Base-by-base conservation (phyloP, 2,329 filamentous ascomycete species). In the Orbilia ellipsospora region DNA sequence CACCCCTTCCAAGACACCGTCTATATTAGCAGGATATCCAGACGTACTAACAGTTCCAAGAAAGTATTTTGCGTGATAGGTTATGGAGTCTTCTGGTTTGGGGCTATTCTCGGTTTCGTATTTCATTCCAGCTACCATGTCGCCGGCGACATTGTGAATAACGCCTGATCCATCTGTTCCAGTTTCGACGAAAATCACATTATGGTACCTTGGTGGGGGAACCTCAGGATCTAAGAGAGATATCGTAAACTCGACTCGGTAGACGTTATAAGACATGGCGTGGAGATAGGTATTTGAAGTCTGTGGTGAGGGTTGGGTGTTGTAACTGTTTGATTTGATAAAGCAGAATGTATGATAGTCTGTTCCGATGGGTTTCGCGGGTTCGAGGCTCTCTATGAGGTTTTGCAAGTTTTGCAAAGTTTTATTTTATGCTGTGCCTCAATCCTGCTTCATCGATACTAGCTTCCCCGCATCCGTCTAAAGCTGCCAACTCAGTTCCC, bases 181-280 rank as follows among this genome's bases (percentile, higher is more conserved):
- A 10, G 67, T 72, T 54, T 65, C 54, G 23, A 72, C 55, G 44
- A 72, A 72, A 2, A 72, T 72, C 5, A 20, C 36, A 8, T 72
- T 72, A n/a, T 72, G 67, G 31, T 64, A 72, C n/a, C 67, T 40
- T 5, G 60, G 67, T 10, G 40, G 44, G 16, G 67, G 67, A 44
- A 72, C 59, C 6, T 72, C 67, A 15, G 67, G 60, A 18, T 72
- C 60, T 54, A 13, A 28, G 3, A 72, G 36, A 15, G 52, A 18
- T 18, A 64, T 44, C 8, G 16, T 52, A 20, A 51, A 59, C 54
- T 72, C 67, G 31, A 72, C 13, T 18, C 67, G 31, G 20, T 60
- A 72, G 36, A 64, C 52, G n/a, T 51, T 57, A 31, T 65, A 65
- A 0, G 67, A 64, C 67, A 72, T 72, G 51, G 10, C n/a, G n/a